Evolutionary conservation across 768 basidiomycete species (phyloP), one percentile per base, ranked within the genome.

Genomic region (Saitozyma podzolica): DNA sequence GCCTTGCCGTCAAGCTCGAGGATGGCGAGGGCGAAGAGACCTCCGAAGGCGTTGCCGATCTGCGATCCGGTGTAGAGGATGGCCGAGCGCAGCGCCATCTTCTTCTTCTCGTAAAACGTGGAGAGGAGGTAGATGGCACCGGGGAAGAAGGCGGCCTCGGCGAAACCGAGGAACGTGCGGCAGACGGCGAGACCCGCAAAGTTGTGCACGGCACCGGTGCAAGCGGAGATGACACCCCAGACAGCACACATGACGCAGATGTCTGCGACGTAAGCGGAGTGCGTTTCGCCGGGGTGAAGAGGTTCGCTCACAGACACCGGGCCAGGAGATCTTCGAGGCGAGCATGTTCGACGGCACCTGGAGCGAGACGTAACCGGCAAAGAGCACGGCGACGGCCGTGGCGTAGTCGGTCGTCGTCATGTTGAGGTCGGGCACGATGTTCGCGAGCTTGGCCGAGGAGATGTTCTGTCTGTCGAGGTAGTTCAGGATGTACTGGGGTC

Each of bases 281-380:
- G 19, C 40, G 41, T 3, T 39, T 54, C 11, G 39, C n/a, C n/a
- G n/a, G n/a, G n/a, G 14, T 17, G 37, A 40, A 17, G 42, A 14
- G 40, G 16, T 42, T 8, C 10, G 62, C 67, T 61, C 51, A 68
- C 67, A 79, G 43, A 68, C 45, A 42, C 68, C 72, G 0, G 75
- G 76, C 14, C 62, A 62, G 41, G 55, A 59, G 63, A 75, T 71
- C 58, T 75, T 75, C 37, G 67, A 59, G 10, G 66, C 63, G 40
- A 79, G 39, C 66, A 79, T 75, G 64, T 79, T 77, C 29, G 71
- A 75, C 9, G 74, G 76, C 13, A 75, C 60, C 50, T 76, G 75
- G 19, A 76, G 66, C 6, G 69, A 52, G 52, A 75, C 68, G 58
- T 79, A 79, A 50, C 76, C 75, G 42, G 69, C 74, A 56, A 76